Evolutionary conservation across 129 eudicot genomes (phyloP), one percentile per base, ranked within the genome.

Genomic region (Daucus carota): DNA sequence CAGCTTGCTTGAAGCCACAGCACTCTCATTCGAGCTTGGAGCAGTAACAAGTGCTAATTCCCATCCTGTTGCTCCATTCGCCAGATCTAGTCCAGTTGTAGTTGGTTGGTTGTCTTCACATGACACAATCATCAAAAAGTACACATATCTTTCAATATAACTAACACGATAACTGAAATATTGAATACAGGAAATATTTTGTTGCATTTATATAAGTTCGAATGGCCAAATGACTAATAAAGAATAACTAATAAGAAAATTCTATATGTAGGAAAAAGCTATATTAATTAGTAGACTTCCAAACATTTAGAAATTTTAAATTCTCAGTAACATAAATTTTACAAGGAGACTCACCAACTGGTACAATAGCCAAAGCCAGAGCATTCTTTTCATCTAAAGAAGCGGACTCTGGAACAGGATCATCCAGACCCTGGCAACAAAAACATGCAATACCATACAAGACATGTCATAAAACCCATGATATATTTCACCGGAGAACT

Each of bases 361-460:
- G 93, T 71, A 94, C 93, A 85, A 94, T 91, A 73, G 98, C 97
- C 79, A 94, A 81, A 75, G 98, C 98, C 89, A 91, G 10, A 44
- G 97, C 87, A 85, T 94, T 94, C 85, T 85, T 91, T 82, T 89
- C 92, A 74, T 94, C 96, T 47, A 94, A 83, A 47, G 86, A 93
- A 43, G 88, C 68, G 34, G 92, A 93, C 48, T 83, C 93, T 45
- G 96, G 90, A 82, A 47, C 48, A 22, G 96, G 96, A 83, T 91
- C 97, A 77, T 88, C 60, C 78, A 94, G 44, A 77, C 91, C 87
- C 98, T 94, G 75, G 45, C 68, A 78, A 65, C 65, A 79, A 46
- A 40, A 12, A 80, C 62, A 72, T 43, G 73, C 9, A 73, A 73
- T 50, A 76, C 74, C 32, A n/a, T 57, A n/a, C 34, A 29, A 22